A percentile compares a stretch with the other conserved stretches of the same genome.
phyloP scores from a whole-genome alignment of 495 filamentous ascomycete species.

The Platismatia glauca region DNA sequence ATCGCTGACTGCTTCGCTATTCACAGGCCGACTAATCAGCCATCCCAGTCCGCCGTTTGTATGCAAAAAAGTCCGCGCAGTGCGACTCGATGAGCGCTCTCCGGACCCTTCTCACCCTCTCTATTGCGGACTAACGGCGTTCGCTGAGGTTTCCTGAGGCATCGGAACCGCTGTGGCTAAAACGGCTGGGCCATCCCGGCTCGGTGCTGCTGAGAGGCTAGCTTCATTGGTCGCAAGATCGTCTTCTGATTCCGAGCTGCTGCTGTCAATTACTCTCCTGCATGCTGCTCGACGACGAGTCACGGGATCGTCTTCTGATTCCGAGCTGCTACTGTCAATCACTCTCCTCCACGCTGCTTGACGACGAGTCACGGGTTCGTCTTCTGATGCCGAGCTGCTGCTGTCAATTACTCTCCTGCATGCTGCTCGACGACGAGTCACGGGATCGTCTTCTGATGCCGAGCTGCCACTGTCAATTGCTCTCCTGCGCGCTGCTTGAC shows the following conservation, averaged over 20 bases:
- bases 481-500: too few relatives aligned
- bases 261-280: not conserved
- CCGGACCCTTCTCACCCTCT: not conserved
- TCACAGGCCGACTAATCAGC: not conserved
- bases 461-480: too few relatives aligned
- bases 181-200: not conserved
- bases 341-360: too few relatives aligned
- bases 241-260: not conserved
- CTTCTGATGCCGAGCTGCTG: not conserved
- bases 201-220: not conserved
- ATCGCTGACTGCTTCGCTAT: not conserved
- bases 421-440: too few relatives aligned
- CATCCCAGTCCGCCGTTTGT: not conserved
- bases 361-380: not conserved
- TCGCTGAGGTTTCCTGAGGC: not conserved
- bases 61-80: not conserved
- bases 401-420: not conserved
- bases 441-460: too few relatives aligned
- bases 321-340: too few relatives aligned
- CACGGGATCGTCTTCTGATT: too few relatives aligned
- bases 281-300: too few relatives aligned
- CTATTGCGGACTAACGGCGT: not conserved
- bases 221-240: not conserved
- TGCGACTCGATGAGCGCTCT: not conserved
- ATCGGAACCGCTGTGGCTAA: not conserved